phyloP scores from a whole-genome alignment of 179 eudicot species.

The Silene vulgaris region DNA sequence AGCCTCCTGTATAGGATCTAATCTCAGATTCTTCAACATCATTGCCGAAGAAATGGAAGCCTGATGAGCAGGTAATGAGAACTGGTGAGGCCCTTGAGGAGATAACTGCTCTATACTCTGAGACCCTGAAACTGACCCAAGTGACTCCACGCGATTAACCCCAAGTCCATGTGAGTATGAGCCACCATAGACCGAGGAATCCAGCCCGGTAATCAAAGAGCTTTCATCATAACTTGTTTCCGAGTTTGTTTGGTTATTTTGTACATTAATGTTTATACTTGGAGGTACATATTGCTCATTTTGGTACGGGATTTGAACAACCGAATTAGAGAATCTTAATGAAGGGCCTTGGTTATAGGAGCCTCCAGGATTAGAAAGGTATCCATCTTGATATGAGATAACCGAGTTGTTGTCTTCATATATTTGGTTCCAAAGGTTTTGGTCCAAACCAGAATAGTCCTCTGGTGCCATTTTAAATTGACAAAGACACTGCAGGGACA shows the following conservation, averaged over 20 bases:
- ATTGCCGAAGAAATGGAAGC: conserved; percentile 22
- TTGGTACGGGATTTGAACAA: neutral
- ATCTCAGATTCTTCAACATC: conserved; percentile 31
- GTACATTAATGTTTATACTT: conserved; percentile 18
- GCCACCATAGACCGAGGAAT: conserved; percentile 24
- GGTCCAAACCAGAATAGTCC: conserved; percentile 19
- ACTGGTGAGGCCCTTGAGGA: conserved; percentile 20
- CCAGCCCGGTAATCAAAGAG: conserved; percentile 31
- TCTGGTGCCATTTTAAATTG: conserved; percentile 21
- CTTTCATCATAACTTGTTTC: conserved; percentile 30
- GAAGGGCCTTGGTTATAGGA: conserved; percentile 19
- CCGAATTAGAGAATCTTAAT: conserved; percentile 16
- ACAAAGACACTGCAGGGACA: conserved; percentile 15
- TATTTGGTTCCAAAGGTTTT: conserved; percentile 20
- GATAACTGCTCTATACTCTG: conserved; percentile 19
- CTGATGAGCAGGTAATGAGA: conserved; percentile 20
- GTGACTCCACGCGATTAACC: conserved; percentile 23
- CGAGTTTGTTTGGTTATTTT: conserved; percentile 25
- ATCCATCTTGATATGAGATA: conserved; percentile 21
- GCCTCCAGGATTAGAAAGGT: conserved; percentile 14
- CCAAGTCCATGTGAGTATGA: conserved; percentile 23
- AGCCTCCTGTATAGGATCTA: conserved; percentile 25
- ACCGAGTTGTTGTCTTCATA: conserved; percentile 20
- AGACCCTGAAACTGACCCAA: conserved; percentile 23
- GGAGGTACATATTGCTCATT: neutral